These are phyloP conservation scores for Westerdykella sp. DNA, from an alignment of 2,329 filamentous ascomycete genomes.

Conservation along the genomic window DNA sequence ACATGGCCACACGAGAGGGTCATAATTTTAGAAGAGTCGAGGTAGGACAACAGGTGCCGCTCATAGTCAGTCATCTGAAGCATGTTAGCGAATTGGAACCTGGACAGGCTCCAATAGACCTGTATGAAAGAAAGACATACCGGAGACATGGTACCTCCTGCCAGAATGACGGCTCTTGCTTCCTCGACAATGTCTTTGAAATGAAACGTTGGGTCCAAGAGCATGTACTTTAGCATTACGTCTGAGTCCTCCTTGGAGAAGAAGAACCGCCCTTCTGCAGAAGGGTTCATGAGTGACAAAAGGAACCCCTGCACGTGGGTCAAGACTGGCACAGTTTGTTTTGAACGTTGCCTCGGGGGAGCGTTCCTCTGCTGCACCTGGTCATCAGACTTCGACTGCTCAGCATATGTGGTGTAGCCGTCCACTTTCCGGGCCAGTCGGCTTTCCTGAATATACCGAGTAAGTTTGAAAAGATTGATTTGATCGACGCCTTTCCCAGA, in stretches of 20 bases:
- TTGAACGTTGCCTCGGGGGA: constrained; percentile 7
- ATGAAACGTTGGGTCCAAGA: constrained; percentile 85
- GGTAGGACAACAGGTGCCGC: constrained; percentile 74
- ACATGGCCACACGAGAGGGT: constrained; percentile 93
- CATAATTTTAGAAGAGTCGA: constrained; percentile 57
- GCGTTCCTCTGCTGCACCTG: constrained; percentile 4
- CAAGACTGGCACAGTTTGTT: constrained; percentile 47
- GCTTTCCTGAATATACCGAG: constrained; percentile 82
- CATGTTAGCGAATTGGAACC: constrained; percentile 3
- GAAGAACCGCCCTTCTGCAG: constrained; percentile 58
- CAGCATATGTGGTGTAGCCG: constrained; percentile 65
- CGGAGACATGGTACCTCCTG: constrained; percentile 95
- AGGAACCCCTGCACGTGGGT: constrained; percentile 66
- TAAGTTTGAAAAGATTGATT: constrained; percentile 86
- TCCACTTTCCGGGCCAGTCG: constrained; percentile 94
- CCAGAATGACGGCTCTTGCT: constrained; percentile 80
- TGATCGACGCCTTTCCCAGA: constrained; percentile 85
- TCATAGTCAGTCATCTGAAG: constrained; percentile 74
- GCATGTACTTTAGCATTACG: constrained; percentile 70
- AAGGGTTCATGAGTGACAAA: constrained; percentile 77
- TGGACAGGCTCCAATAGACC: background rate
- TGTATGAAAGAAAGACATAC: constrained; percentile 34
- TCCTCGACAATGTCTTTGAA: constrained; percentile 82
- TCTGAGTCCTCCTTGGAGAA: constrained; percentile 44
- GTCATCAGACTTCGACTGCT: constrained; percentile 44